Base-by-base conservation (phyloP, 371 early-diverging fungal genomes). In the Chytridium lagenaria region DNA sequence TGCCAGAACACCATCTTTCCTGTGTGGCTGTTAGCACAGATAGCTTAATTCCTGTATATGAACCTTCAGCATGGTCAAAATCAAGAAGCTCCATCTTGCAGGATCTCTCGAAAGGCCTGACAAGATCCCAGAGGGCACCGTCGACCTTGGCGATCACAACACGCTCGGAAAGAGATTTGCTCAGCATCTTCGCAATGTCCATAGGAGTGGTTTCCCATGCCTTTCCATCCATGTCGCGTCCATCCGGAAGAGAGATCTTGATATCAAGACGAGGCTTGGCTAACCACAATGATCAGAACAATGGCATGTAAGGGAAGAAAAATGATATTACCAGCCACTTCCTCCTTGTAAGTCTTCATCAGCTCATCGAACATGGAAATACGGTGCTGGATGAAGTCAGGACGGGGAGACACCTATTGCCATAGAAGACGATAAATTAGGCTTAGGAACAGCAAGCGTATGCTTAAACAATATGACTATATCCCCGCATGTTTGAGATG, bases 131-230 rank as follows among this genome's bases (percentile, higher is more conserved):
- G 51, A 99, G 89, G 37, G 85, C 90, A 50, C 95, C 97, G 78
- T 99, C 87, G 36, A 97, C 95, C 89, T 98, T 98, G 72, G 98
- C 92, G 82, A 98, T 96, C 44, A 98, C 93, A 50, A 92, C 87
- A 52, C 92, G 90, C 81, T 98, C 95, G 39, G 95, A 88, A 37
- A 99, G 87, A 49, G 95, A 94, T 82, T 95, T 97, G 77, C 91
- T 84, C 75, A 98, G 92, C 38, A 85, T 83, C 72, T 87, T 87
- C 23, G 98, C 99, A 82, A 99, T 92, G 49, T 92, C 92, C 87
- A 98, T 84, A n/a, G 99, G 99, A 19, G 94, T 92, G 31, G 99
- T 98, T 82, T 97, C 97, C 94, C 94, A 98, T n/a, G 98, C 84
- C 38, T 77, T 90, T 59, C 95, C 99, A 71, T 93, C 92, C 73